phyloP scores from a whole-genome alignment of 2,329 filamentous ascomycete genomes.

The Colletotrichum liriopes region DNA sequence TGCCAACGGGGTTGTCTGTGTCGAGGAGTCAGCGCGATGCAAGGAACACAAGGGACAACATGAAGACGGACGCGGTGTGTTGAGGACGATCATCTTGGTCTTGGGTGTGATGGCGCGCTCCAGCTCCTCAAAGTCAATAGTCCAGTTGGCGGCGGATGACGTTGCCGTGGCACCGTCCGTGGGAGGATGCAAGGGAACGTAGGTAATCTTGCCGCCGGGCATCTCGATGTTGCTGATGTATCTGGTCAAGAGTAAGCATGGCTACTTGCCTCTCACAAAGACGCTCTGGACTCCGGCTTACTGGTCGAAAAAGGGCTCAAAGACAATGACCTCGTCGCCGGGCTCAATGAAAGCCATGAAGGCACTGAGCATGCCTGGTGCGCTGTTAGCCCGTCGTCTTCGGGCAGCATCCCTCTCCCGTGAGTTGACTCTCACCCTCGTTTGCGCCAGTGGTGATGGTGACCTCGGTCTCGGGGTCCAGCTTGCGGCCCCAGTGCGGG shows the following conservation, averaged over 20 bases:
- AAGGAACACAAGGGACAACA: background rate
- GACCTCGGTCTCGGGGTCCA: constrained; percentile 93
- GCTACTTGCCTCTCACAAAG: background rate
- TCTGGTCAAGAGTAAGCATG: constrained; percentile 52
- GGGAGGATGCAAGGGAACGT: constrained; percentile 95
- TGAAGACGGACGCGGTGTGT: constrained; percentile 72
- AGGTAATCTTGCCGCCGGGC: constrained; percentile 94
- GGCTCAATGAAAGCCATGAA: constrained; percentile 98
- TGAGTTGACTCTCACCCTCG: constrained; percentile 66
- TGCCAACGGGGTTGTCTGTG: constrained; percentile 93
- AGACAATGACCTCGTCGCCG: constrained; percentile 96
- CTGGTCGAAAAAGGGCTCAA: constrained; percentile 99
- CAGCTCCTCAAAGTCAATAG: constrained; percentile 86
- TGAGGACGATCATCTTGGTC: constrained; percentile 97
- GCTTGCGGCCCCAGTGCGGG: constrained; percentile 84
- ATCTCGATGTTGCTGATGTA: constrained; percentile 99
- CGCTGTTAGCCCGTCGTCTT: constrained; percentile 8
- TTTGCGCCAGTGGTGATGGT: constrained; percentile 95
- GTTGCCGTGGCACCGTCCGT: constrained; percentile 83
- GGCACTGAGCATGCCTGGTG: constrained; percentile 87
- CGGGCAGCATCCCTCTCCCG: background rate
- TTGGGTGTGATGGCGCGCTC: constrained; percentile 85
- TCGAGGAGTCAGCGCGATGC: constrained; percentile 5
- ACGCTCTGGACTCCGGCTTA: constrained; percentile 54
- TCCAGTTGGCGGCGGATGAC: constrained; percentile 90